Conservation (phyloP, 495 filamentous ascomycete species). For the Bacidia gigantensis region DNA sequence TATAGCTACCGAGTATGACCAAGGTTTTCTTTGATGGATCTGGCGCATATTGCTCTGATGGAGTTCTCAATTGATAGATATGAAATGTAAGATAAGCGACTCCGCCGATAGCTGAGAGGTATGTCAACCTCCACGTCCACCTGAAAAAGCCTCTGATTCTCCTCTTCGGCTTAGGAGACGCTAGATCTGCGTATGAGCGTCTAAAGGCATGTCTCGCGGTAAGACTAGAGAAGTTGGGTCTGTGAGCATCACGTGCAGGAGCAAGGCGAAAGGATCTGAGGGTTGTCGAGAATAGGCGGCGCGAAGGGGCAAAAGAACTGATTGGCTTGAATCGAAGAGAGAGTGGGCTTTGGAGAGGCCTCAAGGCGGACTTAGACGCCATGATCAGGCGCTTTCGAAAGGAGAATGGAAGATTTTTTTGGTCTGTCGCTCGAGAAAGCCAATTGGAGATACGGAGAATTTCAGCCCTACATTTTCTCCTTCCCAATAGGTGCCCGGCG, state of each 20-base stretch:
- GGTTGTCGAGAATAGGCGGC: conserved; percentile 9
- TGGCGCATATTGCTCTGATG: conserved; percentile 62
- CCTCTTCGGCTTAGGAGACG: conserved; percentile 22
- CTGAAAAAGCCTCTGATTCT: conserved; percentile 31
- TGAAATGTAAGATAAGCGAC: conserved; percentile 60
- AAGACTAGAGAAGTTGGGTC: conserved; percentile 5
- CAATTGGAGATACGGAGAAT: neutral
- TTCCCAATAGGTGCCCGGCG: neutral
- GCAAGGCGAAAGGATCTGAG: neutral
- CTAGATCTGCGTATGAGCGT: conserved; percentile 20
- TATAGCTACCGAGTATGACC: conserved; percentile 72
- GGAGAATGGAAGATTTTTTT: neutral
- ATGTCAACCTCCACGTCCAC: conserved; percentile 67
- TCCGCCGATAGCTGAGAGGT: conserved; percentile 53
- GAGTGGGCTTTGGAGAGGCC: conserved; percentile 6
- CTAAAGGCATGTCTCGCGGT: conserved; percentile 11
- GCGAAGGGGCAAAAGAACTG: conserved; percentile 1
- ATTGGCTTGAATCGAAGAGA: neutral
- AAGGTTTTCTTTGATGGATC: conserved; percentile 93
- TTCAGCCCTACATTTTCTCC: neutral
- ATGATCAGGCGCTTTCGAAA: conserved; percentile 3
- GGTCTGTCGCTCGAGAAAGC: neutral
- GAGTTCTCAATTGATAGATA: conserved; percentile 69
- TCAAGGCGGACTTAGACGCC: conserved; percentile 11
- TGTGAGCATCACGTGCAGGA: conserved; percentile 10